Base-by-base conservation (phyloP, 129 eudicot genomes). In the Flaveria trinervia region DNA sequence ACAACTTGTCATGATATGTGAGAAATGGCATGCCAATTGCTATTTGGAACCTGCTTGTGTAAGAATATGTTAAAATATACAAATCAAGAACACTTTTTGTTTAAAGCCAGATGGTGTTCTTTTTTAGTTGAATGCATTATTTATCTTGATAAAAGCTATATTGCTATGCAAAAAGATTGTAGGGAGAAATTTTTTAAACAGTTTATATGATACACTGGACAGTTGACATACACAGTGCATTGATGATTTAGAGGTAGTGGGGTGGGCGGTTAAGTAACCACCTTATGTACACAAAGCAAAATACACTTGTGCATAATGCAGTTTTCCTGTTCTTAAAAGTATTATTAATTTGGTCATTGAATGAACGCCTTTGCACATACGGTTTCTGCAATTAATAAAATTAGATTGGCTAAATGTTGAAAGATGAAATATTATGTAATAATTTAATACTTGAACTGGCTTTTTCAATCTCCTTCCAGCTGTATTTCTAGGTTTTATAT, bases 51-150 rank as follows among this genome's bases (percentile, higher is more conserved):
- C 46, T 68, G 9, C 48, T n/a, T 22, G 26, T 44, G 56, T 68
- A 66, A n/a, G 50, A 66, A 66, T 66, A 16, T 36, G 71, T 66
- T 66, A n/a, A 66, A 66, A 17, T 66, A 41, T 41, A n/a, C 71
- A 36, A 65, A 16, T 66, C 52, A 66, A 65, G 48, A 65, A 61
- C 43, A 26, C 39, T 8, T 66, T 66, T 16, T 30, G 13, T 39
- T 61, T 61, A 28, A 61, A 61, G 68, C 1, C 1, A 1, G 5
- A 25, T 26, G 68, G 3, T 26, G 20, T 15, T 4, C 3, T 25
- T 30, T 54, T 62, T 62, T 26, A 62, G 9, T 14, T 28, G 44
- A 28, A 12, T 26, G 68, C 18, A 10, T 41, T 5, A 60, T 25
- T 25, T 52, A 52, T n/a, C 9, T n/a, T 52, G 17, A 49, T 56